Base-by-base conservation (phyloP, 305 asterid genomes). In the Rubia peregrina region DNA sequence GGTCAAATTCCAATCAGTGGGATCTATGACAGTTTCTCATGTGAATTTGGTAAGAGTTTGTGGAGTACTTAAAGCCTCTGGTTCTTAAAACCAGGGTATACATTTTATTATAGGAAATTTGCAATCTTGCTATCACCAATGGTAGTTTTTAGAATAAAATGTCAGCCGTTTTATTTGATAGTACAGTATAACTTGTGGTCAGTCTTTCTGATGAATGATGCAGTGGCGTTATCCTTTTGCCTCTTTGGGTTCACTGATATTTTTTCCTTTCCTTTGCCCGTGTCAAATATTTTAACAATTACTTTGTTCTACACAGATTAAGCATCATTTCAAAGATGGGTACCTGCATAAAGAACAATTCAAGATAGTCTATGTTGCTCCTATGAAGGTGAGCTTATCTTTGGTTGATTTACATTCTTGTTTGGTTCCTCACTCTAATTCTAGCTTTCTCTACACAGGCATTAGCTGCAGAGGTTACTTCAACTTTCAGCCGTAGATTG, bases 321-420 rank as follows among this genome's bases (percentile, higher is more conserved):
- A 86, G 73, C 92, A 87, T 79, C 99, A 94, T 85, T 89, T 94
- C 76, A 85, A 76, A 83, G 96, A 94, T 85, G 99, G 99, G 67
- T 91, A 86, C 83, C 84, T 94, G 87, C 97, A 94, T 80, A 94
- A 91, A 83, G 89, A 88, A 79, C 91, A 94, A 83, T 94, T 94
- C 88, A 94, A 94, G 86, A 91, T 94, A 80, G 96, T 94, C 73
- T 94, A 94, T 80, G 99, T 91, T 83, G 96, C 99, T 81, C 99
- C 99, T 5, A 94, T 94, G 99, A 94, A 94, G 99, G 99, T 91
- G 66, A 51, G 44, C 57, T 73, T 56, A 55, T 44, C 66, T 61
- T 56, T 71, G 56, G 69, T 33, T 61, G n/a, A 68, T 63, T 36
- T 42, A 53, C 24, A 67, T 61, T 36, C 67, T 53, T 79, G 66